Percentiles rank a stretch among this genome's conserved stretches.
Conservation (phyloP, 192 early-diverging fungal genomes). For the Coemansia umbellata region DNA sequence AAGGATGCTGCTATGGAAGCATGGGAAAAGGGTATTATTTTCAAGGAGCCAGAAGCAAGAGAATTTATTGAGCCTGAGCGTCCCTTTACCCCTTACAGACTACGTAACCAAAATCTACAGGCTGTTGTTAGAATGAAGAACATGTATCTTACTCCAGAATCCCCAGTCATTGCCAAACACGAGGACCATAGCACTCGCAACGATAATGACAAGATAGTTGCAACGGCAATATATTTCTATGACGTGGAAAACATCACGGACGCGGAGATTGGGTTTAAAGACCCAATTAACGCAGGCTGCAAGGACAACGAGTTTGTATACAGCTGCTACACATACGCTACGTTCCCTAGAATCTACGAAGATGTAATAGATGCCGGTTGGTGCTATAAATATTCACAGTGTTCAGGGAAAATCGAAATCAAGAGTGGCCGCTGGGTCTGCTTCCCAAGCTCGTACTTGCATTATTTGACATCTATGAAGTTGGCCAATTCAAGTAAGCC, state of each 20-base stretch:
- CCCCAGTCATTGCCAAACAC: constrained; percentile 41
- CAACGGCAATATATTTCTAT: constrained; percentile 67
- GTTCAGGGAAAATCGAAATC: constrained; percentile 32
- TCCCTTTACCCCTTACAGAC: constrained; percentile 7
- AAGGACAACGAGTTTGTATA: not conserved
- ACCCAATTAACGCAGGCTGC: not conserved
- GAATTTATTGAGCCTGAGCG: constrained; percentile 10
- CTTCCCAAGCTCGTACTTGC: constrained; percentile 66
- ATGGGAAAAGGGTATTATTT: too few relatives aligned
- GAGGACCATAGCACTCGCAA: constrained; percentile 65
- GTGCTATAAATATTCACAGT: constrained; percentile 17
- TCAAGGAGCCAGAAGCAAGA: constrained; percentile 18
- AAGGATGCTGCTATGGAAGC: not conserved
- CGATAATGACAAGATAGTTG: constrained; percentile 61
- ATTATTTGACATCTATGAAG: constrained; percentile 53
- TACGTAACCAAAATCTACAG: constrained; percentile 39
- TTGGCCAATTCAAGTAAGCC: constrained; percentile 53
- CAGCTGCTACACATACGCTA: not conserved
- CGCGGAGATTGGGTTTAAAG: too few relatives aligned
- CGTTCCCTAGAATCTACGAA: not conserved
- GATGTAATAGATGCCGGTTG: constrained; percentile 25
- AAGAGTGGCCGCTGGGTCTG: constrained; percentile 53
- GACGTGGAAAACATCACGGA: constrained; percentile 59
- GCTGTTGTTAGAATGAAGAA: constrained; percentile 66
- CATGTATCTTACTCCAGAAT: constrained; percentile 60